Conservation (phyloP, 352 stramenopile species). For the Phytophthora pisi region DNA sequence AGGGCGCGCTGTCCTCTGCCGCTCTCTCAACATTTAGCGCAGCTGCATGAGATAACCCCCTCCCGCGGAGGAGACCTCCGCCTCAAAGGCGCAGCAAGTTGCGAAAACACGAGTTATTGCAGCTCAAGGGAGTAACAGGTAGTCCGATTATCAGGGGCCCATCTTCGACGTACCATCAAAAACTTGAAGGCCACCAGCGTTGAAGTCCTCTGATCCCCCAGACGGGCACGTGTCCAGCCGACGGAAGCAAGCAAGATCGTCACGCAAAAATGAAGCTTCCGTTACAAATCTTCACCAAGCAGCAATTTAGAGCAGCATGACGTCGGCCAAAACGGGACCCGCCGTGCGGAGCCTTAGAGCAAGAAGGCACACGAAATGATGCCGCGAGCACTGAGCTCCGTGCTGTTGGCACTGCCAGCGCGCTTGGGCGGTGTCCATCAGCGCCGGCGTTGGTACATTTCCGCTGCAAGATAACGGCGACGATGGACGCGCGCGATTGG, state of each 20-base stretch:
- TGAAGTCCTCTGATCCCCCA: neutral
- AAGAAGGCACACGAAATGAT: neutral
- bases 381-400: neutral
- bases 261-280: constrained; percentile 7
- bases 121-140: neutral
- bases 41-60: constrained; percentile 19
- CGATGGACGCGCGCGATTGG: neutral
- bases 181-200: neutral
- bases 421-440: neutral
- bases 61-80: neutral
- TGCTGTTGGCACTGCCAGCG: no score
- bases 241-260: neutral
- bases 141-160: neutral
- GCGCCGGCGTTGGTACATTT: neutral
- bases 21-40: constrained; percentile 15
- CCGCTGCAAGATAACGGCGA: neutral
- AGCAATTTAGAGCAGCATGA: constrained; percentile 1
- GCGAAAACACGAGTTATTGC: constrained; percentile 8
- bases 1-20: constrained; percentile 11
- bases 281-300: constrained; percentile 1
- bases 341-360: neutral
- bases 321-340: neutral
- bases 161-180: neutral
- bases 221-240: neutral
- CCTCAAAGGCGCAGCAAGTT: constrained; percentile 3